These are phyloP conservation scores for Boletales sp. DNA, from an alignment of 768 basidiomycete species.

Conservation along the genomic window DNA sequence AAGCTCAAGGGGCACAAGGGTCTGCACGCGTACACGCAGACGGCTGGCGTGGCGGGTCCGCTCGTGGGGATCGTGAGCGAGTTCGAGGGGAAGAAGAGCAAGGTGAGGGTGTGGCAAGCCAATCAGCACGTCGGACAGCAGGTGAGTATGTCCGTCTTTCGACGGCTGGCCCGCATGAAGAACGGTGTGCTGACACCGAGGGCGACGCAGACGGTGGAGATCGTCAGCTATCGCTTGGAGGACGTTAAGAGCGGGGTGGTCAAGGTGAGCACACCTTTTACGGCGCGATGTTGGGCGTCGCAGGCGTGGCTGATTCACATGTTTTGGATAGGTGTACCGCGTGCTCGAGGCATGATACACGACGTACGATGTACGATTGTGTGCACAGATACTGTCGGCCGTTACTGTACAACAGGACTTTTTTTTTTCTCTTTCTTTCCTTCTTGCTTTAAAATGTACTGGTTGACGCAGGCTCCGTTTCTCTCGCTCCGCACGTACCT, in stretches of 20 bases:
- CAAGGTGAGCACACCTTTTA: constrained; percentile 48
- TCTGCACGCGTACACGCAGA: constrained; percentile 66
- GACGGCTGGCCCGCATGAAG: constrained; percentile 26
- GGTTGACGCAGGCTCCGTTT: not conserved
- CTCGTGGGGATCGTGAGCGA: constrained; percentile 76
- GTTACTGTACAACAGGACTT: not conserved
- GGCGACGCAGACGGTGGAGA: constrained; percentile 57
- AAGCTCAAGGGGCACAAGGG: constrained; percentile 80
- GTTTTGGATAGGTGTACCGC: constrained; percentile 33
- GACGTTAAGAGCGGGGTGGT: constrained; percentile 84
- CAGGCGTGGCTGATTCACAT: not conserved
- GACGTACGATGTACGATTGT: too few species aligned
- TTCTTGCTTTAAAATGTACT: too few species aligned
- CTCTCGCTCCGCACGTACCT: not conserved
- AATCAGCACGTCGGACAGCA: constrained; percentile 83
- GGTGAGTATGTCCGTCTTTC: constrained; percentile 42
- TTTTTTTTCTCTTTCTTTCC: not conserved
- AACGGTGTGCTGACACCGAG: constrained; percentile 35
- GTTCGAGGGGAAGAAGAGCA: constrained; percentile 83
- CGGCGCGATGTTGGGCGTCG: not conserved
- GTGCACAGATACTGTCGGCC: too few species aligned
- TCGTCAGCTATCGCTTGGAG: constrained; percentile 82
- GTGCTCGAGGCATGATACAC: constrained; percentile 36
- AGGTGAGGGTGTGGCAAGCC: constrained; percentile 81
- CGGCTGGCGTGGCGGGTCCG: constrained; percentile 49